Base-by-base conservation (phyloP, 2,329 filamentous ascomycete species). In the Fusarium sp. region DNA sequence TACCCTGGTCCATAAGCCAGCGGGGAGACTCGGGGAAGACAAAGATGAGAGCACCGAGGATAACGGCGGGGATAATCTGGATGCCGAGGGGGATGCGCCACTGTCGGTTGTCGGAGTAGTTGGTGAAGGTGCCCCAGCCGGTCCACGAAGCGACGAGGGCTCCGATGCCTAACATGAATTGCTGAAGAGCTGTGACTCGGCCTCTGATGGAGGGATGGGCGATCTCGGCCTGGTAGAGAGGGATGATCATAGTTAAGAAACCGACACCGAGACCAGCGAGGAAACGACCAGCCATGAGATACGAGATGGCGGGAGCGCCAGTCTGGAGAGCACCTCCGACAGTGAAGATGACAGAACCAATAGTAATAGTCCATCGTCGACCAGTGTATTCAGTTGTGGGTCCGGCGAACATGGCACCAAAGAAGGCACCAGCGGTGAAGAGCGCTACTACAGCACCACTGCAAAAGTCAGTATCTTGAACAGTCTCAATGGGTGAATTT, bases 161-260 rank as follows among this genome's bases (percentile, higher is more conserved):
- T 64, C 94, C 94, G 35, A 96, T 88, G 3, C 93, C 93, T 58
- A 96, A 81, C 93, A 95, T 95, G 79, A 95, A 95, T 77, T 95
- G 93, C 80, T 95, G 93, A 8, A 96, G 85, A 36, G 90, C 89
- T 1, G 93, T 95, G 38, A 96, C 88, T 71, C 91, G 86, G 18
- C 93, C 94, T 80, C 94, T 89, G 77, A 96, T 96, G 66, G 87
- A 88, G 4, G 94, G 94, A 79, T 96, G 94, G 8, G 92, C 91
- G 30, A 96, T 87, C 78, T 96, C 94, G 28, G 92, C 93, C 79
- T 95, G 93, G 80, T 95, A 96, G 0, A 95, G 82, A 5, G 93
- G 82, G 62, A 84, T 80, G 15, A 81, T 81, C 81, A 82, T 83
- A 51, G 79, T 77, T 63, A 84, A 67, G 66, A 84, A 81, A 59